These are phyloP conservation scores for Aspergillus neotritici DNA, from an alignment of 2,329 filamentous ascomycete species.

Conservation along the genomic window DNA sequence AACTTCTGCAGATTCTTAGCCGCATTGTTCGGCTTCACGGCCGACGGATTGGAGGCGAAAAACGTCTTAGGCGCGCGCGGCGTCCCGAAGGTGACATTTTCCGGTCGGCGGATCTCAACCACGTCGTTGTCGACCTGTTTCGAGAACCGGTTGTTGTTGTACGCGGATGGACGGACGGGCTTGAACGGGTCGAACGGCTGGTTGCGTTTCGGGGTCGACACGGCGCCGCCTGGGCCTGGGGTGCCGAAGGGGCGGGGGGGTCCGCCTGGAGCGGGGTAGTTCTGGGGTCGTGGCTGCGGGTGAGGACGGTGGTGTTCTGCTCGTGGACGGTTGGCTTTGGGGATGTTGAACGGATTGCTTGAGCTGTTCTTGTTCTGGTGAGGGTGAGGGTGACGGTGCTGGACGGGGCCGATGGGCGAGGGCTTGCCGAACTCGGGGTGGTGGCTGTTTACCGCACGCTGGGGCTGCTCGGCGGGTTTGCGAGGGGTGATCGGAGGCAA, in stretches of 20 bases:
- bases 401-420: slow-evolving; percentile 47
- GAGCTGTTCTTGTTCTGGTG: slow-evolving; percentile 16
- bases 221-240: slow-evolving; percentile 12
- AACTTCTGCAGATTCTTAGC: slow-evolving; percentile 42
- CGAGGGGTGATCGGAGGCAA: slow-evolving; percentile 31
- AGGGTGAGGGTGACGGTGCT: slow-evolving; percentile 31
- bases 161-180: slow-evolving; percentile 33
- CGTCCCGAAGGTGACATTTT: slow-evolving; percentile 45
- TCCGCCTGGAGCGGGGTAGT: slow-evolving; percentile 11
- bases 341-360: slow-evolving; percentile 49
- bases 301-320: slow-evolving; percentile 47
- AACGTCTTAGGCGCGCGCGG: slow-evolving; percentile 48
- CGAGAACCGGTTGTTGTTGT: slow-evolving; percentile 25
- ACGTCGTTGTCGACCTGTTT: slow-evolving; percentile 23
- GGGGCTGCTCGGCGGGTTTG: slow-evolving; percentile 31
- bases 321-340: slow-evolving; percentile 44
- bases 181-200: slow-evolving; percentile 39
- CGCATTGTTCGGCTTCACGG: slow-evolving; percentile 35
- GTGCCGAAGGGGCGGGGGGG: slow-evolving; percentile 15
- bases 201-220: slow-evolving; percentile 21
- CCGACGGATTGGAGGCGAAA: slow-evolving; percentile 48
- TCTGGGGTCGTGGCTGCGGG: slow-evolving; percentile 18
- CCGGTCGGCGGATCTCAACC: slow-evolving; percentile 46
- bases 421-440: slow-evolving; percentile 55
- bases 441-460: slow-evolving; percentile 28